phyloP scores from a whole-genome alignment of 2,329 filamentous ascomycete genomes.

The Neurospora sp. region DNA sequence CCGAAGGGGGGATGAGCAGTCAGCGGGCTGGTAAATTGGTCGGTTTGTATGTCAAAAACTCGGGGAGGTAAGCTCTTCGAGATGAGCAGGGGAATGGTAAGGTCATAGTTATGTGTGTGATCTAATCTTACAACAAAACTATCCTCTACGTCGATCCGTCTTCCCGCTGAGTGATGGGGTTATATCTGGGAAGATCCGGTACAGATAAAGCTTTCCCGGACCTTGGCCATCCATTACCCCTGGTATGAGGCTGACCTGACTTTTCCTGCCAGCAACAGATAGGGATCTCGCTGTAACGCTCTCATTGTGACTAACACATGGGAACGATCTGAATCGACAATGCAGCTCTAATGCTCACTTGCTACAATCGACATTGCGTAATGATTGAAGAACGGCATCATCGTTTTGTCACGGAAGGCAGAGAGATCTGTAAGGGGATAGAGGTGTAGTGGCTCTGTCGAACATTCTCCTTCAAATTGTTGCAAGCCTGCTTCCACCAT shows the following conservation, averaged over 20 bases:
- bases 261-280: neutral
- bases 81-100: neutral
- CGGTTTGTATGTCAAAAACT: neutral
- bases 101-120: neutral
- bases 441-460: neutral
- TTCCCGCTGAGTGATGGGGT: neutral
- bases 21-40: neutral
- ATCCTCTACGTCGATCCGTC: neutral
- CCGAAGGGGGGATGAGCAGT: neutral
- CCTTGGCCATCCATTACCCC: neutral
- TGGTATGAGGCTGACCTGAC: neutral
- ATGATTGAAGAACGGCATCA: neutral
- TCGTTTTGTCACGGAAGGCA: neutral
- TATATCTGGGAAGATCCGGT: neutral
- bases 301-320: neutral
- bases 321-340: neutral
- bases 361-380: neutral
- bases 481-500: neutral
- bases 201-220: neutral
- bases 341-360: neutral
- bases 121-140: neutral
- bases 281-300: neutral
- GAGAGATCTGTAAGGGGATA: neutral
- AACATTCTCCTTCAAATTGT: neutral
- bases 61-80: neutral